Conservation (phyloP, 495 filamentous ascomycete species). For the Aspergillus bertholletiae region DNA sequence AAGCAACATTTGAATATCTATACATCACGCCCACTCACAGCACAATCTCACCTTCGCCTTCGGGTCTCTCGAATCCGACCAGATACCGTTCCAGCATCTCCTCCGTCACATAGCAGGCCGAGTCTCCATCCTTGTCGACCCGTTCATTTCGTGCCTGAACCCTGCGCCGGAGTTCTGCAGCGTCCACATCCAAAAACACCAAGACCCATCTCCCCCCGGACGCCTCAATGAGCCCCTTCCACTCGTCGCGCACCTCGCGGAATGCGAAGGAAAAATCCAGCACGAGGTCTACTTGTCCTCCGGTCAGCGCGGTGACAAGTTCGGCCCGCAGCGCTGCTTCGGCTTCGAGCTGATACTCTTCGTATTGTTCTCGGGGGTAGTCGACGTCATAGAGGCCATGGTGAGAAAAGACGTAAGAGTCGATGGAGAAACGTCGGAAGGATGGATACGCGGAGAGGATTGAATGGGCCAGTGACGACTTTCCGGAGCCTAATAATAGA, state of each 20-base stretch:
- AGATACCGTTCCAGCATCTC: slow-evolving; percentile 33
- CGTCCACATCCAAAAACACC: slow-evolving; percentile 20
- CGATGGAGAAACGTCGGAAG: not conserved
- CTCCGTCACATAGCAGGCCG: slow-evolving; percentile 30
- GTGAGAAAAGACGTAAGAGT: slow-evolving; percentile 18
- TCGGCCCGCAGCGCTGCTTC: slow-evolving; percentile 12
- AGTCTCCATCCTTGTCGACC: slow-evolving; percentile 29
- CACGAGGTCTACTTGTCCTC: slow-evolving; percentile 20
- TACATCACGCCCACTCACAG: too few species aligned
- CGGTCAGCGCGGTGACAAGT: slow-evolving; percentile 18
- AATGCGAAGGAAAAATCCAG: slow-evolving; percentile 35
- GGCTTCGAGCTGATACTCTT: slow-evolving; percentile 29
- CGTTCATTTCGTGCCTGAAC: slow-evolving; percentile 57
- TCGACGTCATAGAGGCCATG: slow-evolving; percentile 33
- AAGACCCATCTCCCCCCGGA: slow-evolving; percentile 55
- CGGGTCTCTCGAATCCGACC: slow-evolving; percentile 35
- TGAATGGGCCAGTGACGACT: not conserved
- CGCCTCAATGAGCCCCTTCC: slow-evolving; percentile 25
- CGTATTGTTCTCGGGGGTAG: slow-evolving; percentile 29
- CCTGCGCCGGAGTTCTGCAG: slow-evolving; percentile 62
- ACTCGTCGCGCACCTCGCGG: slow-evolving; percentile 27
- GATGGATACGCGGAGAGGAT: slow-evolving; percentile 1
- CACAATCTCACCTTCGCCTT: slow-evolving; percentile 31
- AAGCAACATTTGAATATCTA: too few species aligned
- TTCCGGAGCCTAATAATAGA: not conserved